phyloP scores from a whole-genome alignment of 768 basidiomycete genomes.

The Lentinula boryana region DNA sequence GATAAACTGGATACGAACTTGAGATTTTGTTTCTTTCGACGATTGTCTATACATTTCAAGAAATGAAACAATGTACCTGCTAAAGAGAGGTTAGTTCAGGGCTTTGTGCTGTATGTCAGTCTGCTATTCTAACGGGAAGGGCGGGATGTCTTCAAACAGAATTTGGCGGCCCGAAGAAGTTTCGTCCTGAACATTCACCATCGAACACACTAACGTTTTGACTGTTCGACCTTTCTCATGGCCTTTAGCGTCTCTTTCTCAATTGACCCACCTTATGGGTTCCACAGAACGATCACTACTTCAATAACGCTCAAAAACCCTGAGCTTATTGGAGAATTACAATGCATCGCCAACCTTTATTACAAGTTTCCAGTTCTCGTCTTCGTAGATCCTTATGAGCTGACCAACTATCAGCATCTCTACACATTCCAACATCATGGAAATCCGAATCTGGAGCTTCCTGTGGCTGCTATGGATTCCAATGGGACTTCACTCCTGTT shows the following conservation, averaged over 20 bases:
- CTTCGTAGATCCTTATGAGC: constrained; percentile 45
- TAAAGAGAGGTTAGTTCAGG: too few relatives aligned
- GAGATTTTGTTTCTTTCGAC: too few relatives aligned
- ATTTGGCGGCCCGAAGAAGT: background rate
- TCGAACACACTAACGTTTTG: background rate
- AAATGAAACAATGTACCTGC: too few relatives aligned
- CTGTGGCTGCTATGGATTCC: constrained; percentile 30
- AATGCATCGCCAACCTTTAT: constrained; percentile 33
- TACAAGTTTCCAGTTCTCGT: constrained; percentile 34
- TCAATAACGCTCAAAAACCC: background rate
- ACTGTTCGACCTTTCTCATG: background rate
- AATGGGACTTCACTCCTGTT: constrained; percentile 20
- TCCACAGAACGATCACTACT: background rate
- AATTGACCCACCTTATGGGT: background rate
- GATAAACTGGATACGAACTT: too few relatives aligned
- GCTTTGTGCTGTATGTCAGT: too few relatives aligned
- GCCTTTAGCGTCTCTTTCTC: background rate
- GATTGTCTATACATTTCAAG: too few relatives aligned
- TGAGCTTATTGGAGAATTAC: background rate
- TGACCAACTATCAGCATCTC: constrained; percentile 26
- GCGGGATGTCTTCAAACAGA: background rate
- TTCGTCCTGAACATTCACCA: background rate
- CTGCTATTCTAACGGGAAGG: background rate
- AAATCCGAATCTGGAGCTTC: constrained; percentile 38
- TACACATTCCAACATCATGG: constrained; percentile 39